Base-by-base conservation (phyloP, 768 basidiomycete species). In the Lepiota brunneoincarnata region DNA sequence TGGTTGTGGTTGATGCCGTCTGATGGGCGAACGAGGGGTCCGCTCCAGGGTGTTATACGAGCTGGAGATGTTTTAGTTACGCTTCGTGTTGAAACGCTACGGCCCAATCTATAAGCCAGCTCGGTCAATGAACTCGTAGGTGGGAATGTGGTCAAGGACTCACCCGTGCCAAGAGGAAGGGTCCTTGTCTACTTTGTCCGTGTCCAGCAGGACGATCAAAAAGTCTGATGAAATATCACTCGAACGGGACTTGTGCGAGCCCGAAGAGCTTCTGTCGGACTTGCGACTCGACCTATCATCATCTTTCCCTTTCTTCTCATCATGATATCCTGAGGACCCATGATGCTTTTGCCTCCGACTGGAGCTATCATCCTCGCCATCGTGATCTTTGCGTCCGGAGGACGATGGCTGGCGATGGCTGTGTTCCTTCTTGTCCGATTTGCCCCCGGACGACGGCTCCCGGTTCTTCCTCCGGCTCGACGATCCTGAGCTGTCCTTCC, bases 151-250 rank as follows among this genome's bases (percentile, higher is more conserved):
- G 24, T 24, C 26, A 35, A 24, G 28, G 18, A 63, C 72, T 39
- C 59, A 78, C 76, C 75, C 74, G 60, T 78, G 76, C 76, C 76
- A 78, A 18, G 74, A 70, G 39, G 64, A 58, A 18, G 56, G 53
- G 45, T 70, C 67, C 28, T 64, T 66, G 38, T 71, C 69, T 2
- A 68, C 59, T 43, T 59, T 65, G 41, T 71, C 69, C 38, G 53
- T 38, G 36, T 74, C 73, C 44, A 76, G 60, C 34, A 75, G 57
- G n/a, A 74, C 68, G 37, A 76, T 69, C 14, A 73, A 56, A 57
- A 74, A 73, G 52, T 73, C 67, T 2, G 62, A 60, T 11, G 59
- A 34, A 7, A 54, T 28, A 47, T 31, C 31, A 31, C 11, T 10
- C 31, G 31, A 31, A 31, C 31, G 31, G 7, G 53, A 37, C 24